Percentiles rank a stretch among this genome's conserved stretches.
Conservation (phyloP, 306 rosid species). For the Carpinus fangiana region DNA sequence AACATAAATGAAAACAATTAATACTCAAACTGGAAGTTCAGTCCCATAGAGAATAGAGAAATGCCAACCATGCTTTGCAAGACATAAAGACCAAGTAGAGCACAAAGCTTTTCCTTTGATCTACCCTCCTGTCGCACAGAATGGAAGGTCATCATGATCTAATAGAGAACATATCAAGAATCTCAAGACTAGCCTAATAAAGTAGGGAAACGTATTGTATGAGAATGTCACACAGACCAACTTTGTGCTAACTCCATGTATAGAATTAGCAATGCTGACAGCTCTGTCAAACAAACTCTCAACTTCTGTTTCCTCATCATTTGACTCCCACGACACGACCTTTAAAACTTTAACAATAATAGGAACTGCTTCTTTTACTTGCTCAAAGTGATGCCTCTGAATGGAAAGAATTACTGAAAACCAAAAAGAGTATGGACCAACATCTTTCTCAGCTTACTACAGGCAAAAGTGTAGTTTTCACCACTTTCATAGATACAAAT, state of each 20-base stretch:
- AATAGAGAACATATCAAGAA: constrained; percentile 24
- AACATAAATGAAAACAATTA: not conserved
- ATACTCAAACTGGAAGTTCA: constrained; percentile 11
- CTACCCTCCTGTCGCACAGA: constrained; percentile 54
- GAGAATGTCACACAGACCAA: constrained; percentile 57
- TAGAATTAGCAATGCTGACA: constrained; percentile 65
- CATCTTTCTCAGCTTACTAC: constrained; percentile 15
- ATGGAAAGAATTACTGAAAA: constrained; percentile 70
- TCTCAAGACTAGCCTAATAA: constrained; percentile 18
- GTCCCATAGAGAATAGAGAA: constrained; percentile 7
- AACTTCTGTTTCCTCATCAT: constrained; percentile 45
- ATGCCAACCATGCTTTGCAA: constrained; percentile 70
- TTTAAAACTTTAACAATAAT: constrained; percentile 70
- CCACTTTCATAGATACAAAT: constrained; percentile 19
- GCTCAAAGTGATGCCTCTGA: constrained; percentile 82
- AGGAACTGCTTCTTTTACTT: constrained; percentile 64
- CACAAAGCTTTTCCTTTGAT: constrained; percentile 52
- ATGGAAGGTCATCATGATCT: constrained; percentile 16
- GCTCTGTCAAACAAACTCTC: constrained; percentile 53
- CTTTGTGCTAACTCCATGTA: constrained; percentile 56
- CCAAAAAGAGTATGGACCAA: constrained; percentile 24
- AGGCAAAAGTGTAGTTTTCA: constrained; percentile 19
- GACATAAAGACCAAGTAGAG: constrained; percentile 73
- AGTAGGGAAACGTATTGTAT: constrained; percentile 10
- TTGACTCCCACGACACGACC: constrained; percentile 48